Percentiles rank a stretch among this genome's conserved stretches.
phyloP scores from a whole-genome alignment of 2,329 filamentous ascomycete genomes.

The Claviceps quebecensis region DNA sequence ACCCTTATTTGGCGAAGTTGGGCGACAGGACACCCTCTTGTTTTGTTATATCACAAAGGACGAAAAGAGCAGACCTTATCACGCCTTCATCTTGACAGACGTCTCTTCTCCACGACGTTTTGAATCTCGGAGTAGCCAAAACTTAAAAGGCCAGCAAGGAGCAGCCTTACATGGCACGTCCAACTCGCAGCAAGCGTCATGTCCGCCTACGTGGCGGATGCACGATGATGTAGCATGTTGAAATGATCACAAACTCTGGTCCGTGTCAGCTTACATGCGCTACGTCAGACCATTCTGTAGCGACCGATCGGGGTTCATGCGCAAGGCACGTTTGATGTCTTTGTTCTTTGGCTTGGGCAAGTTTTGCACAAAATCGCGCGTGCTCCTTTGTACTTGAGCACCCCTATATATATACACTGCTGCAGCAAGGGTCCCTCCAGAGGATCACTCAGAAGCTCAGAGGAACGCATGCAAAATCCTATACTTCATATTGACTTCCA shows the following conservation, averaged over 20 bases:
- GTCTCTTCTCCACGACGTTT: conserved; percentile 17
- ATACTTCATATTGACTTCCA: no score
- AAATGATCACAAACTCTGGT: neutral
- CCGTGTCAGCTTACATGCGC: neutral
- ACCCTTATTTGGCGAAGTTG: conserved; percentile 17
- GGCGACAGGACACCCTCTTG: conserved; percentile 33
- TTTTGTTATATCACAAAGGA: conserved; percentile 41
- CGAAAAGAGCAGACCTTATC: conserved; percentile 37
- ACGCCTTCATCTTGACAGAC: neutral
- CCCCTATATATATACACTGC: no score
- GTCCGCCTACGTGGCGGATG: conserved; percentile 22
- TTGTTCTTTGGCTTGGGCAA: neutral
- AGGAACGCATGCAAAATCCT: no score
- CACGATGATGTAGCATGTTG: conserved; percentile 1
- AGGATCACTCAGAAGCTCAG: no score
- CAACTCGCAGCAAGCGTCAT: conserved; percentile 24
- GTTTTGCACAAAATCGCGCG: no score
- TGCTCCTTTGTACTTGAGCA: no score
- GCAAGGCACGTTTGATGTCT: neutral
- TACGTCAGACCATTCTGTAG: neutral
- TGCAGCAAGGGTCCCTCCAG: no score
- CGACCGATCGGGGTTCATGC: neutral
- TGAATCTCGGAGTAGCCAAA: conserved; percentile 22
- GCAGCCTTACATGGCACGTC: conserved; percentile 26
- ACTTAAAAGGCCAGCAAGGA: conserved; percentile 21